phyloP scores from a whole-genome alignment of 2,329 filamentous ascomycete species.

The Sporothrix phasma region DNA sequence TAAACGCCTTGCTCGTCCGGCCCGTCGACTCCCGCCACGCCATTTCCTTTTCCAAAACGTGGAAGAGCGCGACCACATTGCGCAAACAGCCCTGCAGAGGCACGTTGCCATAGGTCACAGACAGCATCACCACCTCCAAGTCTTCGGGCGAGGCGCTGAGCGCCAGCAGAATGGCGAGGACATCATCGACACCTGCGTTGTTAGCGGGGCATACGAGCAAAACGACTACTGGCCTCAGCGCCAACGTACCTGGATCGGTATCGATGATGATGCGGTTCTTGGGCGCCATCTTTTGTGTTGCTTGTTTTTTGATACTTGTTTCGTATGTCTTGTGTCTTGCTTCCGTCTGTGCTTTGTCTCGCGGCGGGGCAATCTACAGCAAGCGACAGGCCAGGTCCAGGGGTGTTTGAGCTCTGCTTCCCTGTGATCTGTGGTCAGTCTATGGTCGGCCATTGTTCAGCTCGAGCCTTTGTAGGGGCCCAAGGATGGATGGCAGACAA shows the following conservation, averaged over 20 bases:
- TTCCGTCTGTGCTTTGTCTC: background rate
- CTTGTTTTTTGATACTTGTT: no score
- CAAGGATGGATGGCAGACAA: no score
- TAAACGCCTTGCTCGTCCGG: slow-evolving; percentile 55
- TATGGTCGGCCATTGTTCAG: background rate
- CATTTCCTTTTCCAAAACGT: slow-evolving; percentile 82
- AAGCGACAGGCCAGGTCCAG: background rate
- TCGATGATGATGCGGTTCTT: slow-evolving; percentile 84
- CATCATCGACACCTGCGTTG: slow-evolving; percentile 69
- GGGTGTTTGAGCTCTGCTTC: background rate
- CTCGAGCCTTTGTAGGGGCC: no score
- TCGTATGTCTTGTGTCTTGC: no score
- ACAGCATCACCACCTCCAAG: slow-evolving; percentile 74
- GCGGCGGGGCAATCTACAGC: background rate
- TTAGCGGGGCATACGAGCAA: slow-evolving; percentile 12
- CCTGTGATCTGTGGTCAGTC: background rate
- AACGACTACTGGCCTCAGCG: background rate
- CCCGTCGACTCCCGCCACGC: slow-evolving; percentile 67
- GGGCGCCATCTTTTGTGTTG: slow-evolving; percentile 43
- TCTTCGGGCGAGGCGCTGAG: slow-evolving; percentile 74
- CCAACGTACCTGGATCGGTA: slow-evolving; percentile 65
- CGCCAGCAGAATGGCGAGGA: slow-evolving; percentile 78
- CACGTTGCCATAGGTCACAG: slow-evolving; percentile 89
- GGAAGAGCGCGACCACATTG: slow-evolving; percentile 84
- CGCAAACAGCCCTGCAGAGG: slow-evolving; percentile 76